A percentile compares a stretch with the other conserved stretches of the same genome.
Conservation (phyloP, 1,139 yeast genomes). For the Dujonia santamariae region DNA sequence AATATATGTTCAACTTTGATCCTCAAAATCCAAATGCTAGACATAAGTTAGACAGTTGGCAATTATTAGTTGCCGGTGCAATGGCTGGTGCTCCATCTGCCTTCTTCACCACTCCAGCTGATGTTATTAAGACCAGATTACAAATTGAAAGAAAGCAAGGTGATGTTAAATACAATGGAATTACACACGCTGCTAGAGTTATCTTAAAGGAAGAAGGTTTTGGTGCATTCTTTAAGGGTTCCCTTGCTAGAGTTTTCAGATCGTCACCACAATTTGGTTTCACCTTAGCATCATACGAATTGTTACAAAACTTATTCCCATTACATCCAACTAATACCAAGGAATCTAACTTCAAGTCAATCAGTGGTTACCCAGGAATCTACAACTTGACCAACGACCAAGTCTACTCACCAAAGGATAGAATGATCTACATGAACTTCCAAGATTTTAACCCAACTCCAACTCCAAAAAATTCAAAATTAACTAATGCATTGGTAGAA, state of each 20-base stretch:
- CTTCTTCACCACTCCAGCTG: slow-evolving; percentile 91
- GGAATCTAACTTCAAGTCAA: slow-evolving; percentile 44
- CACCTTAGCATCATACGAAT: slow-evolving; percentile 92
- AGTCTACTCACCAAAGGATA: slow-evolving; percentile 38
- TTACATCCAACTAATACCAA: slow-evolving; percentile 45
- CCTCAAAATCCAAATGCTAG: slow-evolving; percentile 53
- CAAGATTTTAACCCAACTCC: slow-evolving; percentile 13
- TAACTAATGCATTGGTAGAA: slow-evolving; percentile 37
- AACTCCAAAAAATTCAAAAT: slow-evolving; percentile 14
- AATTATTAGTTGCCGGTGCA: slow-evolving; percentile 84
- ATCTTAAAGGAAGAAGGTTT: slow-evolving; percentile 75
- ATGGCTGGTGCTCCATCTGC: slow-evolving; percentile 99
- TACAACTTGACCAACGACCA: slow-evolving; percentile 48
- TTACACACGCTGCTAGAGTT: slow-evolving; percentile 70
- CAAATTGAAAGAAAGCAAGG: slow-evolving; percentile 82
- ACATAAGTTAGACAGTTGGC: slow-evolving; percentile 70
- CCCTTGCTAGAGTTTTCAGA: slow-evolving; percentile 89
- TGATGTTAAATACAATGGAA: slow-evolving; percentile 74
- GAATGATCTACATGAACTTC: slow-evolving; percentile 37
- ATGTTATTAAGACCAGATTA: slow-evolving; percentile 91
- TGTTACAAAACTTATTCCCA: slow-evolving; percentile 54
- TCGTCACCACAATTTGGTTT: slow-evolving; percentile 98
- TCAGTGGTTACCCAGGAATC: slow-evolving; percentile 47
- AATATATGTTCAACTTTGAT: slow-evolving; percentile 77
- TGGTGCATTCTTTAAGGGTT: slow-evolving; percentile 91